Evolutionary conservation across 1,139 yeast genomes (phyloP).

Genomic region (Sugiyamaella paludigena): DNA sequence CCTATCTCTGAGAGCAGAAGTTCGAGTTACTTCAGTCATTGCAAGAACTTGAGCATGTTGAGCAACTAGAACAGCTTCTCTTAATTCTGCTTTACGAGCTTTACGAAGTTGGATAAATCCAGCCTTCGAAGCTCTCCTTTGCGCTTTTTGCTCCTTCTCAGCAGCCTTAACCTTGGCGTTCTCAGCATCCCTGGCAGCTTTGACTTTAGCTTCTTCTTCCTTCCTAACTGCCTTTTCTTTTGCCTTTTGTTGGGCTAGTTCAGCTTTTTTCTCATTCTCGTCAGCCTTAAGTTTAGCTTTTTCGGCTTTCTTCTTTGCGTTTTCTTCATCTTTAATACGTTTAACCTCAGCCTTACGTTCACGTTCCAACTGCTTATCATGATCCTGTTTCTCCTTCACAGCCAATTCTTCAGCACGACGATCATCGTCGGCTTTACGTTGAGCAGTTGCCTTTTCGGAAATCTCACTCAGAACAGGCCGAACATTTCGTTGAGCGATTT

Average conservation of each 20-base stretch:
- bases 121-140: slow-evolving; percentile 21
- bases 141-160: slow-evolving; percentile 19
- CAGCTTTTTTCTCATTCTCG: slow-evolving; percentile 22
- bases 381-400: slow-evolving; percentile 23
- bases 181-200: slow-evolving; percentile 20
- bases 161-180: slow-evolving; percentile 18
- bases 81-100: slow-evolving; percentile 23
- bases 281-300: slow-evolving; percentile 16
- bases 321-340: slow-evolving; percentile 24
- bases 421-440: slow-evolving; percentile 66
- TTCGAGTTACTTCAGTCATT: slow-evolving; percentile 29
- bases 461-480: slow-evolving; percentile 83
- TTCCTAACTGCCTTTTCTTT: slow-evolving; percentile 29
- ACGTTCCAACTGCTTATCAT: slow-evolving; percentile 29
- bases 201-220: slow-evolving; percentile 24
- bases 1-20: slow-evolving; percentile 27
- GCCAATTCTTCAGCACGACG: slow-evolving; percentile 52
- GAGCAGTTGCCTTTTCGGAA: slow-evolving; percentile 64
- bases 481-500: slow-evolving; percentile 78
- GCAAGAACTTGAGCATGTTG: slow-evolving; percentile 31
- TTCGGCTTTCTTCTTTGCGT: slow-evolving; percentile 21
- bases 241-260: slow-evolving; percentile 28
- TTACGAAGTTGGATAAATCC: slow-evolving; percentile 5
- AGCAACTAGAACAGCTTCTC: slow-evolving; percentile 30
- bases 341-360: slow-evolving; percentile 31